Conservation (phyloP, 2,329 filamentous ascomycete genomes). For the Cladosporium sp. region DNA sequence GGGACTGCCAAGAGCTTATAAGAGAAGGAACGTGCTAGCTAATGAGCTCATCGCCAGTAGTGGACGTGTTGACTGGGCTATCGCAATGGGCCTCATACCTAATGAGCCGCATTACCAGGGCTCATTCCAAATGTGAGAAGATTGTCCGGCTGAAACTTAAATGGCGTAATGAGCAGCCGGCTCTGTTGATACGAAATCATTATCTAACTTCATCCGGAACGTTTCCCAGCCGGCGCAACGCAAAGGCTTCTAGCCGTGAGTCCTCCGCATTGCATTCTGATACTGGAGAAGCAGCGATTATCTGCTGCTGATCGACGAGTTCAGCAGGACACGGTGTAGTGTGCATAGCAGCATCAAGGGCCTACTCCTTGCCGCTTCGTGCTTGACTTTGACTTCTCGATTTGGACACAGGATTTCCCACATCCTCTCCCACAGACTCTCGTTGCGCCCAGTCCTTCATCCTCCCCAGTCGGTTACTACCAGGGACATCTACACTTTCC, state of each 20-base stretch:
- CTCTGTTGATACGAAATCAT: too few relatives aligned
- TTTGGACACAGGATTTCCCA: background rate
- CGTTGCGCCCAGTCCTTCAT: slow-evolving; percentile 10
- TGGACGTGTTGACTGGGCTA: slow-evolving; percentile 34
- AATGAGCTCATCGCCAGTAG: slow-evolving; percentile 36
- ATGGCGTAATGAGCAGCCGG: too few relatives aligned
- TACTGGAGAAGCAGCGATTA: too few relatives aligned
- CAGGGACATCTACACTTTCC: slow-evolving; percentile 23
- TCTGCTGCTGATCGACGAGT: too few relatives aligned
- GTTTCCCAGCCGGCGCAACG: too few relatives aligned
- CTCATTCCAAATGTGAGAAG: background rate
- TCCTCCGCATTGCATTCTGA: too few relatives aligned
- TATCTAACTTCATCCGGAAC: too few relatives aligned
- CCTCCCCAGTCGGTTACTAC: slow-evolving; percentile 1
- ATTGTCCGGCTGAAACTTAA: too few relatives aligned
- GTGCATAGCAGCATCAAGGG: background rate
- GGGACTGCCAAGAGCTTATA: slow-evolving; percentile 25
- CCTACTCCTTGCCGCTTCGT: background rate
- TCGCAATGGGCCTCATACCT: slow-evolving; percentile 35
- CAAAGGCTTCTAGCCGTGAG: too few relatives aligned
- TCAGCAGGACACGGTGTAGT: too few relatives aligned
- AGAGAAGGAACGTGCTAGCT: slow-evolving; percentile 35
- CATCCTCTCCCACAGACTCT: slow-evolving; percentile 9
- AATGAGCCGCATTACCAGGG: background rate
- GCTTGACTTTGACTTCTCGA: background rate